Evolutionary conservation across 345 rosid species (phyloP).

Genomic region (Eutrema japonicum): DNA sequence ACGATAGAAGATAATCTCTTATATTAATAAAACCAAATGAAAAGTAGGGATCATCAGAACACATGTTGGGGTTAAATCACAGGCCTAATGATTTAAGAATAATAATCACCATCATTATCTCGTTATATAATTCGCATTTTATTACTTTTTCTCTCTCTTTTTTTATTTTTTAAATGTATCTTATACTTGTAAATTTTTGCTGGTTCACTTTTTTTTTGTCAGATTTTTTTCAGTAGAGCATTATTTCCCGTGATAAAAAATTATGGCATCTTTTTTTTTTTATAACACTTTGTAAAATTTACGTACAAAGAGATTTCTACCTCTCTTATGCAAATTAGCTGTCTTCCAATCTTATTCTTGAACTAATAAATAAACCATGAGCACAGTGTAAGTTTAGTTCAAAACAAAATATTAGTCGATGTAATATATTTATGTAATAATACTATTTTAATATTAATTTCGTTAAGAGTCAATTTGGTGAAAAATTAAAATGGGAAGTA

Average conservation of each 20-base stretch:
- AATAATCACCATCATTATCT: slow-evolving; percentile 65
- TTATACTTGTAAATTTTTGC: background rate
- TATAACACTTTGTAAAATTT: slow-evolving; percentile 37
- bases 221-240: slow-evolving; percentile 15
- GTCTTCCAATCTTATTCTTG: slow-evolving; percentile 25
- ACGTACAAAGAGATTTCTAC: background rate
- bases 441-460: background rate
- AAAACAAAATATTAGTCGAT: slow-evolving; percentile 7
- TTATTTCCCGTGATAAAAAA: slow-evolving; percentile 49
- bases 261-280: slow-evolving; percentile 49
- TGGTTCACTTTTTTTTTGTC: slow-evolving; percentile 17
- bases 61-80: slow-evolving; percentile 44
- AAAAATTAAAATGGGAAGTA: no score
- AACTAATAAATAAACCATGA: slow-evolving; percentile 19
- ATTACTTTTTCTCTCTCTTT: slow-evolving; percentile 7
- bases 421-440: background rate
- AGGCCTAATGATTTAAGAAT: slow-evolving; percentile 76
- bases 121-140: slow-evolving; percentile 31
- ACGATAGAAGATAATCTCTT: slow-evolving; percentile 18
- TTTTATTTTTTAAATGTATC: background rate
- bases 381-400: slow-evolving; percentile 10
- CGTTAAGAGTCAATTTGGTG: no score
- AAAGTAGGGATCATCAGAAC: slow-evolving; percentile 21
- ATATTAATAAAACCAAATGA: background rate
- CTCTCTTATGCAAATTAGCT: slow-evolving; percentile 33